phyloP scores from a whole-genome alignment of 2,329 filamentous ascomycete species.

The Amphichorda felina region DNA sequence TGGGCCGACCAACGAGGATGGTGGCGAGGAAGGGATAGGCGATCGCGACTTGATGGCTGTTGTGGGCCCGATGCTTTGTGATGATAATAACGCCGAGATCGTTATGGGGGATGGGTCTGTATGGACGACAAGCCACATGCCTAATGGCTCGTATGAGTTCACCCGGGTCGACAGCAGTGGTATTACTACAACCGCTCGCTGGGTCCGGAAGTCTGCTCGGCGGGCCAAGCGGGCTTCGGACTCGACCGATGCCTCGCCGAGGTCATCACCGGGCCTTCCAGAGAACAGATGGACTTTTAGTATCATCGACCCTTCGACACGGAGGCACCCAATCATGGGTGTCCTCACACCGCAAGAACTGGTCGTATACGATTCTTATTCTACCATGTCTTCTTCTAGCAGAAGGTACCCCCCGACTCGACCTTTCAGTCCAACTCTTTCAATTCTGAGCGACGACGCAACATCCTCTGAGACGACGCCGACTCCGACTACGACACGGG shows the following conservation, averaged over 20 bases:
- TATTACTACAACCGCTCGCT: slow-evolving; percentile 48
- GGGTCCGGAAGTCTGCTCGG: slow-evolving; percentile 42
- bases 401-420: slow-evolving; percentile 34
- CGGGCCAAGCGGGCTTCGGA: slow-evolving; percentile 8
- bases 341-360: slow-evolving; percentile 51
- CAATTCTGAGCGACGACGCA: neutral
- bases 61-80: slow-evolving; percentile 44
- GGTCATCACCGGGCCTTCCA: slow-evolving; percentile 11
- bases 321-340: slow-evolving; percentile 65
- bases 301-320: slow-evolving; percentile 55
- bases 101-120: slow-evolving; percentile 51
- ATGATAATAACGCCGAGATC: slow-evolving; percentile 49
- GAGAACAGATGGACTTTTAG: slow-evolving; percentile 63
- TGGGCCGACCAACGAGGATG: too few species aligned
- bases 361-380: slow-evolving; percentile 59
- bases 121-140: slow-evolving; percentile 41
- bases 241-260: slow-evolving; percentile 7
- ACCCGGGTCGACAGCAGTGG: slow-evolving; percentile 46
- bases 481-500: slow-evolving; percentile 3
- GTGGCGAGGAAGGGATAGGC: slow-evolving; percentile 11
- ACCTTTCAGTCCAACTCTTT: slow-evolving; percentile 11
- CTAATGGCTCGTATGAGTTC: slow-evolving; percentile 55
- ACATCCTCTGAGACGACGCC: neutral
- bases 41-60: slow-evolving; percentile 51
- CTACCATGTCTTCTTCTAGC: slow-evolving; percentile 37